Percentiles rank a stretch among this genome's conserved stretches.
phyloP scores from a whole-genome alignment of 345 rosid species.

The Alliaria petiolata region DNA sequence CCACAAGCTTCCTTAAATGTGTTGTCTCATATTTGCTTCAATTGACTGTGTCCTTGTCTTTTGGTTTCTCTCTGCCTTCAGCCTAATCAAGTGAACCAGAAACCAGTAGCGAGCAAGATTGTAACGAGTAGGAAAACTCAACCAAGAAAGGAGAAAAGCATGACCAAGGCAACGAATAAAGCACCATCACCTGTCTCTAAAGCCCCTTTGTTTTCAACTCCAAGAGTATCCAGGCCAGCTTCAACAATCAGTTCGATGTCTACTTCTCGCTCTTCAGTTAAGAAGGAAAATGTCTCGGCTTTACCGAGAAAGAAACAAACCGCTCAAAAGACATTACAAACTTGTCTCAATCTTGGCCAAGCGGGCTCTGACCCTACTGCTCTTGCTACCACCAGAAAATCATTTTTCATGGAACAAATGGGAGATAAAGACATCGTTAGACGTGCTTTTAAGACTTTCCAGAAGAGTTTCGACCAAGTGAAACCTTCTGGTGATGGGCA shows the following conservation, averaged over 20 bases:
- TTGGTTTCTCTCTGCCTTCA: too few relatives aligned
- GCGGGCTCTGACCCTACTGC: conserved; percentile 33
- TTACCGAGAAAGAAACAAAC: conserved; percentile 46
- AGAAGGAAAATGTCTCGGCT: conserved; percentile 32
- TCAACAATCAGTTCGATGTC: conserved; percentile 31
- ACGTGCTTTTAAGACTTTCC: conserved; percentile 72
- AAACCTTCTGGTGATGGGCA: not conserved
- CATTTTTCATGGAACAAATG: conserved; percentile 78
- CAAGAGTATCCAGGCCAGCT: conserved; percentile 43
- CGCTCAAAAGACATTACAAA: conserved; percentile 53
- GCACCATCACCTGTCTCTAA: conserved; percentile 31
- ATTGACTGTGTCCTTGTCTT: not conserved
- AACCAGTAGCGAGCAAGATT: not conserved
- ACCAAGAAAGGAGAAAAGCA: conserved; percentile 19
- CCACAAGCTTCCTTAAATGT: not conserved
- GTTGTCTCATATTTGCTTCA: not conserved
- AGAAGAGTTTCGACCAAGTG: conserved; percentile 37
- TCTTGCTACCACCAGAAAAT: conserved; percentile 41
- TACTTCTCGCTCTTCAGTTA: conserved; percentile 24
- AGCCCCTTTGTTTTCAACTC: conserved; percentile 39
- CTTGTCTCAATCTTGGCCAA: conserved; percentile 49
- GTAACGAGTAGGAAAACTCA: conserved; percentile 5
- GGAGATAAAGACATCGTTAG: conserved; percentile 83
- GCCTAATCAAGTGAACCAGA: conserved; percentile 40
- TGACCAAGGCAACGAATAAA: conserved; percentile 25